Percentiles rank a stretch among this genome's conserved stretches.
These are phyloP conservation scores for Fistulifera solaris DNA, from an alignment of 108 stramenopile genomes.

Conservation along the genomic window DNA sequence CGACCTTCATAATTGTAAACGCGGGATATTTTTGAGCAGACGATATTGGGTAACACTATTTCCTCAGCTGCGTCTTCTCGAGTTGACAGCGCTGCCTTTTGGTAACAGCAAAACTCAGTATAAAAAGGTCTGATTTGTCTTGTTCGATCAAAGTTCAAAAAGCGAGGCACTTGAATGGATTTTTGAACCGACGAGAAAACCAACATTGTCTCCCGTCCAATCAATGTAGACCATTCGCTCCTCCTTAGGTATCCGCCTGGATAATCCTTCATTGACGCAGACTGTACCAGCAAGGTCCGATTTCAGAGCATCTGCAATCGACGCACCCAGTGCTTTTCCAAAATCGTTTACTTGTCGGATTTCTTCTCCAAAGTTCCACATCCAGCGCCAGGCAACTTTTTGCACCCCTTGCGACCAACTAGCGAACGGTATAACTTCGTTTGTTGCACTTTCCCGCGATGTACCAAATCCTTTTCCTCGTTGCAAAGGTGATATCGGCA, in stretches of 20 bases:
- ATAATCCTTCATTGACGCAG: conserved; percentile 31
- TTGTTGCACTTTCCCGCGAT: conserved; percentile 8
- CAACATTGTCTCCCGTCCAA: conserved; percentile 26
- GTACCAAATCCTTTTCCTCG: conserved; percentile 28
- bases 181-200: conserved; percentile 18
- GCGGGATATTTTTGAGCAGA: conserved; percentile 30
- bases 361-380: conserved; percentile 59
- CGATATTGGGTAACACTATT: conserved; percentile 10
- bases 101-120: conserved; percentile 42
- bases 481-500: conserved; percentile 14
- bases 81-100: neutral
- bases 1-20: conserved; percentile 38
- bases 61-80: conserved; percentile 8
- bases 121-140: conserved; percentile 21
- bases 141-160: conserved; percentile 21
- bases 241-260: conserved; percentile 28
- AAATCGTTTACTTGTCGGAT: conserved; percentile 33
- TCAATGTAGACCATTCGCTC: conserved; percentile 48
- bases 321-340: conserved; percentile 30
- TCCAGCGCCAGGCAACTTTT: conserved; percentile 55
- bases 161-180: conserved; percentile 25
- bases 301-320: conserved; percentile 6
- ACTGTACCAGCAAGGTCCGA: conserved; percentile 18
- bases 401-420: conserved; percentile 65
- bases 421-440: conserved; percentile 34